Evolutionary conservation across 345 rosid species (phyloP).

Genomic region (Eucalyptus curtisii): DNA sequence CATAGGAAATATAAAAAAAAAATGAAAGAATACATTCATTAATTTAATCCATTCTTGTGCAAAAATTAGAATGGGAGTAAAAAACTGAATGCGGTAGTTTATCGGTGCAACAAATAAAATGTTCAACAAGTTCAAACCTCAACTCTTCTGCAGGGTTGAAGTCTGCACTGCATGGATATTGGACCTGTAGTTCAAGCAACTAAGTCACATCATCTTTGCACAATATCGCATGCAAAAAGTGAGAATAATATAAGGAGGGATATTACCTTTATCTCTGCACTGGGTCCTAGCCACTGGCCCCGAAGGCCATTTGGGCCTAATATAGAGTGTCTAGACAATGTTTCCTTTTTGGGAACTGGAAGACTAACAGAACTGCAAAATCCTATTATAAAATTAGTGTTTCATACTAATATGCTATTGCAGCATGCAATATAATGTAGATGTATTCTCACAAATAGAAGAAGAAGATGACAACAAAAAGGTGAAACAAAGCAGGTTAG

Average conservation of each 20-base stretch:
- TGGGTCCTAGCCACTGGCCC: constrained; percentile 87
- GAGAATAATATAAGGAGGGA: not conserved
- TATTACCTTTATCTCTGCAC: constrained; percentile 56
- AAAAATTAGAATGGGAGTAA: not conserved
- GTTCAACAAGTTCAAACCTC: constrained; percentile 19
- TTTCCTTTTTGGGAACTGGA: constrained; percentile 71
- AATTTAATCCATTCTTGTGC: not conserved
- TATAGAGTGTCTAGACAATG: constrained; percentile 89
- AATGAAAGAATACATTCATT: not conserved
- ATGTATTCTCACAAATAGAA: not conserved
- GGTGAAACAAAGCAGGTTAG: not conserved
- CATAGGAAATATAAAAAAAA: not conserved
- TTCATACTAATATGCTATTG: not conserved
- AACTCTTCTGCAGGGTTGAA: constrained; percentile 28
- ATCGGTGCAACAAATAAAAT: not conserved
- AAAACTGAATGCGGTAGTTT: not conserved
- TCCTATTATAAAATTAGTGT: not conserved
- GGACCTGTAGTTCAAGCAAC: not conserved
- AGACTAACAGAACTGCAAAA: constrained; percentile 53
- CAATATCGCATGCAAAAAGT: not conserved
- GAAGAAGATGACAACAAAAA: not conserved
- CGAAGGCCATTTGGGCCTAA: constrained; percentile 84
- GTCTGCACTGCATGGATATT: constrained; percentile 65
- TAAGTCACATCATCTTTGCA: not conserved
- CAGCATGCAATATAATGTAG: not conserved